phyloP scores from a whole-genome alignment of 2,329 filamentous ascomycete genomes.

The Colletotrichum sp. region DNA sequence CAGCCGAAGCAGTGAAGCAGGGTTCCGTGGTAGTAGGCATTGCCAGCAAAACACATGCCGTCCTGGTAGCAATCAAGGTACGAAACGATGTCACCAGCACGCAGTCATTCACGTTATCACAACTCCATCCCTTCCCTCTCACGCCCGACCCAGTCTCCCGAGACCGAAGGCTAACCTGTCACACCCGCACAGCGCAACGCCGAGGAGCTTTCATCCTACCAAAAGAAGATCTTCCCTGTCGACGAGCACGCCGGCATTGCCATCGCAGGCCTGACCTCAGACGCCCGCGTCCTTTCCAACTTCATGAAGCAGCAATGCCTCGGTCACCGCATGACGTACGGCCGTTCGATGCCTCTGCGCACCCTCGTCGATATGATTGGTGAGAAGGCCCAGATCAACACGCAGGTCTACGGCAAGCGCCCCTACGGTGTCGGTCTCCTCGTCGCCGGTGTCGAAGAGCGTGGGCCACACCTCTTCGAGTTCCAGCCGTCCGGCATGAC shows the following conservation, averaged over 20 bases:
- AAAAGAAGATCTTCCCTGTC: conserved; percentile 98
- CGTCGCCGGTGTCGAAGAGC: conserved; percentile 91
- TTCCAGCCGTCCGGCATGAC: conserved; percentile 97
- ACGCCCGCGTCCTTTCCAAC: conserved; percentile 98
- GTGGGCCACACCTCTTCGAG: conserved; percentile 94
- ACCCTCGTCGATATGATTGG: conserved; percentile 91
- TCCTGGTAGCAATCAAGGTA: conserved; percentile 96
- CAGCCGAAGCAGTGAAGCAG: conserved; percentile 97
- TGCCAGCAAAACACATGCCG: conserved; percentile 96
- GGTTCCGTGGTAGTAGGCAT: conserved; percentile 97
- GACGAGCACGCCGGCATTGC: conserved; percentile 95
- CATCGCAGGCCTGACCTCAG: conserved; percentile 94
- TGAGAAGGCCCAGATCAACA: conserved; percentile 97
- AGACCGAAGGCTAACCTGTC: not conserved
- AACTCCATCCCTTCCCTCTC: not conserved
- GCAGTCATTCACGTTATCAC: not conserved
- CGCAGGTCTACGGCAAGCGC: conserved; percentile 94
- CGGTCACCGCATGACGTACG: conserved; percentile 93
- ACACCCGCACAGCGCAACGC: conserved; percentile 77
- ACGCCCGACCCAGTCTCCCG: not conserved
- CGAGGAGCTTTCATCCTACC: conserved; percentile 99
- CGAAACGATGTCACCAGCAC: conserved; percentile 17
- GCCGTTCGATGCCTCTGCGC: conserved; percentile 88
- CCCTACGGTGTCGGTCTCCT: conserved; percentile 95
- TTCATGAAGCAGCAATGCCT: conserved; percentile 99